Evolutionary conservation across 1,284 basidiomycete genomes (phyloP).

Genomic region (Clitocybe nebularis): DNA sequence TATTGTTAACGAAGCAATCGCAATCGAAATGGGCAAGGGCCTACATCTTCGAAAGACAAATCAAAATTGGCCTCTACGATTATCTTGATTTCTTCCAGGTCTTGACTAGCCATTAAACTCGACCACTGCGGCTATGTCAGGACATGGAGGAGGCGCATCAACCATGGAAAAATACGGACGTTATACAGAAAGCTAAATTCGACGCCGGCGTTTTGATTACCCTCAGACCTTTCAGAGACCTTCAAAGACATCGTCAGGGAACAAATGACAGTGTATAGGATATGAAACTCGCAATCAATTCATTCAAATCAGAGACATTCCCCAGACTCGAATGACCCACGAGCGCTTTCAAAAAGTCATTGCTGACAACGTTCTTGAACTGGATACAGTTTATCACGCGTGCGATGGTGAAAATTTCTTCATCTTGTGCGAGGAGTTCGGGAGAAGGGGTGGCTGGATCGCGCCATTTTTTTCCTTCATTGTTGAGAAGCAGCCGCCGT

Average conservation of each 20-base stretch:
- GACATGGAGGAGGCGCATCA: neutral
- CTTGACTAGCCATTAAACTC: constrained; percentile 5
- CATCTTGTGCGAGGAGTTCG: too few relatives aligned
- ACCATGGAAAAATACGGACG: neutral
- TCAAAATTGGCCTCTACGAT: constrained; percentile 2
- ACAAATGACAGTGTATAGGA: neutral
- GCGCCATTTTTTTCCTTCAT: constrained; percentile 18
- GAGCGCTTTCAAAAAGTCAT: constrained; percentile 22
- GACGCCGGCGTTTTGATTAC: constrained; percentile 10
- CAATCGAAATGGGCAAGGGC: neutral
- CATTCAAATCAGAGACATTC: constrained; percentile 12
- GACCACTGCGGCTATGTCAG: constrained; percentile 8
- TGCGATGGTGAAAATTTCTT: too few relatives aligned
- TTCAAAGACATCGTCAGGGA: neutral
- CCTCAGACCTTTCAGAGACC: constrained; percentile 6
- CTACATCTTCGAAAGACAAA: constrained; percentile 4
- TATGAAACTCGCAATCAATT: constrained; percentile 8
- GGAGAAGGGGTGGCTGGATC: constrained; percentile 5
- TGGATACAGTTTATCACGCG: too few relatives aligned
- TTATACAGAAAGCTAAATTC: constrained; percentile 15
- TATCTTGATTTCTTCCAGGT: constrained; percentile 7
- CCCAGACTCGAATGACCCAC: constrained; percentile 17
- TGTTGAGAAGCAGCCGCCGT: constrained; percentile 14
- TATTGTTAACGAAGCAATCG: neutral
- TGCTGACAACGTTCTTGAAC: too few relatives aligned